Percentiles rank a stretch among this genome's conserved stretches.
Conservation (phyloP, 208 protist species). For the Trichomonas vaginalis region DNA sequence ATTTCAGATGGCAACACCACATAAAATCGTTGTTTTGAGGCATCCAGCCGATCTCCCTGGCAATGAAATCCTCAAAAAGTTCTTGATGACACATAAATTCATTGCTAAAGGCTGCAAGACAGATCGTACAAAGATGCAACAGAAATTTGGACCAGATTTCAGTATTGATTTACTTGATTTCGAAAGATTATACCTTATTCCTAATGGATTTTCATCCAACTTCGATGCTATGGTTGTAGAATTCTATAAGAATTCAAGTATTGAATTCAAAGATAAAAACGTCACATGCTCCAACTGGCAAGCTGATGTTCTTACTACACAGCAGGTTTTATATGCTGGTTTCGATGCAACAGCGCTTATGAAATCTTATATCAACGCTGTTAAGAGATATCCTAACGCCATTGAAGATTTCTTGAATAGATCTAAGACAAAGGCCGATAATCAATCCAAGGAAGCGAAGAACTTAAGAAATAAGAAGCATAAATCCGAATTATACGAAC, state of each 20-base stretch:
- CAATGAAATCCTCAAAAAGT: neutral
- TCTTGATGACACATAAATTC: neutral
- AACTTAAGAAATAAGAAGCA: neutral
- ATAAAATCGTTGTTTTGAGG: neutral
- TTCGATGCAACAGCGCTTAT: neutral
- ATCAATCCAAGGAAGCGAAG: neutral
- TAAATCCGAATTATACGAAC: neutral
- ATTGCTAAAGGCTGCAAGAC: neutral
- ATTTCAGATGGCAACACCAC: neutral
- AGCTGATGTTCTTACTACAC: neutral
- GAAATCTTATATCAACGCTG: neutral
- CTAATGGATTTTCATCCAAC: neutral
- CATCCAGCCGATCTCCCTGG: neutral
- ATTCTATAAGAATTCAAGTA: neutral
- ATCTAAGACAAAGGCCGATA: neutral
- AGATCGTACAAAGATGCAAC: neutral
- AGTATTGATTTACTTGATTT: neutral
- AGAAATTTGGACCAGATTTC: neutral
- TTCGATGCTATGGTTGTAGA: neutral
- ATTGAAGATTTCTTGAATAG: neutral
- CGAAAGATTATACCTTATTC: neutral
- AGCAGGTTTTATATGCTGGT: neutral
- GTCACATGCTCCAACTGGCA: neutral
- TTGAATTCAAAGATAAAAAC: neutral
- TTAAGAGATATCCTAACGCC: neutral